Evolutionary conservation across 2,329 filamentous ascomycete species (phyloP).

Genomic region (Aspergillus fijiensis): DNA sequence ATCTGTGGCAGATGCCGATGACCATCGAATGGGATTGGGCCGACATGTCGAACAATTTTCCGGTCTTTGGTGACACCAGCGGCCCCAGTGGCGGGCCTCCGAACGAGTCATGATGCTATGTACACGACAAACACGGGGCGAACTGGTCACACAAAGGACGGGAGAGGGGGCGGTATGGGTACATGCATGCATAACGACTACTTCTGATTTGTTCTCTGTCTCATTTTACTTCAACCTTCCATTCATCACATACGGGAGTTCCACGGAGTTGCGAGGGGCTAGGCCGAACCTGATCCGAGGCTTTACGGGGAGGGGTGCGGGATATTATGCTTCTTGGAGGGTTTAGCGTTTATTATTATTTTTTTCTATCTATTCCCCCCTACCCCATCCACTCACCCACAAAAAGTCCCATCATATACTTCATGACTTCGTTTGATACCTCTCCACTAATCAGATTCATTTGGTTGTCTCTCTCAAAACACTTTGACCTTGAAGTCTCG

Average conservation of each 20-base stretch:
- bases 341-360: not conserved
- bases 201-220: not conserved
- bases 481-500: too few species aligned
- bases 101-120: not conserved
- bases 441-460: not conserved
- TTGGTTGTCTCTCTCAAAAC: not conserved
- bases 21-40: constrained; percentile 88
- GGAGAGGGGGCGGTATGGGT: not conserved
- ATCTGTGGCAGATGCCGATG: constrained; percentile 94
- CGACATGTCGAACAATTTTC: constrained; percentile 43
- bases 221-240: not conserved
- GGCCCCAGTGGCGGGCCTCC: not conserved
- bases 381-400: not conserved
- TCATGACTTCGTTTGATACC: not conserved
- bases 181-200: not conserved
- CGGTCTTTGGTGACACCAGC: constrained; percentile 30
- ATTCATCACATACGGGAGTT: not conserved
- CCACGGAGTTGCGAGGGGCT: not conserved
- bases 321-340: too few species aligned
- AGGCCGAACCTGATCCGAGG: not conserved
- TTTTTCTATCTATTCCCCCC: not conserved
- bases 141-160: not conserved
- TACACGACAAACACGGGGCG: not conserved
- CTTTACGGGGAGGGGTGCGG: not conserved
- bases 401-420: not conserved